phyloP scores from a whole-genome alignment of 441 rosid species.

The Arabidopsis lyrata region DNA sequence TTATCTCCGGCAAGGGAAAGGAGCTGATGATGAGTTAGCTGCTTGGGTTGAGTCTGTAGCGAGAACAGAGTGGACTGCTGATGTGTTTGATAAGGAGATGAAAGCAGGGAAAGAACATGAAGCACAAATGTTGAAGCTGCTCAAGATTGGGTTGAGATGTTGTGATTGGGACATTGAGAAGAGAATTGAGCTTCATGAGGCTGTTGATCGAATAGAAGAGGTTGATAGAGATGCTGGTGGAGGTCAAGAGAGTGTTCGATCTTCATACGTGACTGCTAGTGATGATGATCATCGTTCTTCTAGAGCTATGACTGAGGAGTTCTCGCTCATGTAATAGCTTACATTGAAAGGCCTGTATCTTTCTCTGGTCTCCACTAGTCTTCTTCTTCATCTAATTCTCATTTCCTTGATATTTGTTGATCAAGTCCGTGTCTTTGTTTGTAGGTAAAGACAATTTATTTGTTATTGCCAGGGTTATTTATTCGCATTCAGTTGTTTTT shows the following conservation, averaged over 20 bases:
- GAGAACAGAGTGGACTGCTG: constrained; percentile 85
- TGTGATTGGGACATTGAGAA: constrained; percentile 77
- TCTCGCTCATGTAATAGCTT: constrained; percentile 42
- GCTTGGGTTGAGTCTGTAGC: constrained; percentile 85
- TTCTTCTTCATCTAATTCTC: constrained; percentile 23
- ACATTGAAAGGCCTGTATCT: constrained; percentile 24
- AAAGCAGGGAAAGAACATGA: constrained; percentile 61
- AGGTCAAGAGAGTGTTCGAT: constrained; percentile 57
- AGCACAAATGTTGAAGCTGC: constrained; percentile 78
- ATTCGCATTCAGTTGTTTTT: constrained; percentile 15
- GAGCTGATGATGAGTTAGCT: constrained; percentile 63
- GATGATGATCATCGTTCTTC: constrained; percentile 66
- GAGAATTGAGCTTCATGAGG: constrained; percentile 77
- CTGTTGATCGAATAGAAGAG: constrained; percentile 57
- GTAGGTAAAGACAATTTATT: constrained; percentile 34
- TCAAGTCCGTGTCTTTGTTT: constrained; percentile 32
- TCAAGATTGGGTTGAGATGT: constrained; percentile 88
- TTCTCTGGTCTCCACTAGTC: constrained; percentile 29
- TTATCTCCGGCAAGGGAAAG: constrained; percentile 65
- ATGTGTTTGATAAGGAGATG: constrained; percentile 90
- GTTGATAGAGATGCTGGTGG: constrained; percentile 60
- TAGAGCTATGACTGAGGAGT: constrained; percentile 63
- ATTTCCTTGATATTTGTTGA: constrained; percentile 34
- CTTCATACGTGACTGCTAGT: constrained; percentile 59
- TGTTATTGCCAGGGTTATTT: constrained; percentile 22